Conservation (phyloP, 345 rosid species). For the Eucalyptus camaldulensis region DNA sequence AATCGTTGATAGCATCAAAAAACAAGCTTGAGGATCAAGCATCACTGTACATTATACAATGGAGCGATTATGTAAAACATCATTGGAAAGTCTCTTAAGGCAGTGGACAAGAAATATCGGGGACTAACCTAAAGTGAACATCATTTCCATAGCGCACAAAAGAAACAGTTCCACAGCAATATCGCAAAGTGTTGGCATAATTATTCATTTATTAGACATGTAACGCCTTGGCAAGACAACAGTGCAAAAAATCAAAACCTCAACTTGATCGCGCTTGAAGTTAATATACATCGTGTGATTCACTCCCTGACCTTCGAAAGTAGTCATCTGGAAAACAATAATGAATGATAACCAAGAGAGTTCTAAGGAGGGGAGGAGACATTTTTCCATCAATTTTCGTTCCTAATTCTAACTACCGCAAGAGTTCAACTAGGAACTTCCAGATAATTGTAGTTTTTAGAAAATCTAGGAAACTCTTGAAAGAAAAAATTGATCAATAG, state of each 20-base stretch:
- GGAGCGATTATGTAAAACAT: not conserved
- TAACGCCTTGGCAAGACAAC: accelerated
- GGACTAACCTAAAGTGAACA: not conserved
- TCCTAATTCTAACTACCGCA: not conserved
- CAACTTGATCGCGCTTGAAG: accelerated
- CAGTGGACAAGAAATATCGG: not conserved
- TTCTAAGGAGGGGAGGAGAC: not conserved
- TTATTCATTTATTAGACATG: not conserved
- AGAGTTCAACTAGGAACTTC: not conserved
- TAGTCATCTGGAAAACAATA: not conserved
- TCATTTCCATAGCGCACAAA: not conserved
- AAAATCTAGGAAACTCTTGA: too few species aligned
- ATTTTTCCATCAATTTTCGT: not conserved
- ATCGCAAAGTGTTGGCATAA: not conserved
- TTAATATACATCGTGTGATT: not conserved
- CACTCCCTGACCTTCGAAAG: not conserved
- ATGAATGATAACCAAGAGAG: accelerated
- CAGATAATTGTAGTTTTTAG: not conserved
- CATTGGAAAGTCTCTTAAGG: not conserved
- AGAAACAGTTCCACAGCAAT: not conserved
- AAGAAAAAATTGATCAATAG: too few species aligned
- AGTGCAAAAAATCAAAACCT: not conserved
- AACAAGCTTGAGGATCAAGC: not conserved
- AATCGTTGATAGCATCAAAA: not conserved
- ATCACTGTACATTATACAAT: not conserved